Percentiles rank a stretch among this genome's conserved stretches.
Evolutionary conservation across 441 rosid species (phyloP).

Genomic region (Adansonia gregorii): DNA sequence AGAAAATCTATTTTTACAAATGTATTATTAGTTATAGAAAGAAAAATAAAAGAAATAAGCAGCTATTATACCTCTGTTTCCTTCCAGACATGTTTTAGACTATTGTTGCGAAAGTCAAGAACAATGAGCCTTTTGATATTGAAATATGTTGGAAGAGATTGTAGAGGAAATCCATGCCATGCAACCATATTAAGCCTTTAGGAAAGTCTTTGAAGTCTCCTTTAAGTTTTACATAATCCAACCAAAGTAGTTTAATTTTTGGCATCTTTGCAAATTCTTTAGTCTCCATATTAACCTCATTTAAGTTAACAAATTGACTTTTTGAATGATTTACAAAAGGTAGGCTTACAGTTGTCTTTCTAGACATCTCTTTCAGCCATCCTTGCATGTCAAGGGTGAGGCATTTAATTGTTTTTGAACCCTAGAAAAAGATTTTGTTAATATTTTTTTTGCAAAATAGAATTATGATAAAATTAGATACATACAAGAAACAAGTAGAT

Average conservation of each 20-base stretch:
- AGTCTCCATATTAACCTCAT: conserved; percentile 24
- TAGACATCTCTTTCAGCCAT: neutral
- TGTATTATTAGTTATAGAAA: no score
- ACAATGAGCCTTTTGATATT: neutral
- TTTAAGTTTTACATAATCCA: neutral
- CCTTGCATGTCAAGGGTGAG: neutral
- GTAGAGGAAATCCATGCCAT: neutral
- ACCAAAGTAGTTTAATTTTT: neutral
- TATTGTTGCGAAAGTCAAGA: neutral
- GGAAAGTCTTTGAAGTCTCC: neutral
- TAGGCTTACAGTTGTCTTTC: neutral
- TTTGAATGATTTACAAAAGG: neutral
- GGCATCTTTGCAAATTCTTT: neutral
- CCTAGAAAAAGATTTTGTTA: neutral
- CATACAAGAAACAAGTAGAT: neutral
- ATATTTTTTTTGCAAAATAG: neutral
- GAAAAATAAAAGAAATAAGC: neutral
- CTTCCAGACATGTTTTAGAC: neutral
- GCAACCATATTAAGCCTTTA: neutral
- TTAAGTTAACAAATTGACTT: neutral
- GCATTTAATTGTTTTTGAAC: neutral
- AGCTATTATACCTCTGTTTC: neutral
- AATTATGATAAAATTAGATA: neutral
- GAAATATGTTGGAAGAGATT: neutral
- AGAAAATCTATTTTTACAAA: neutral